A percentile compares a stretch with the other conserved stretches of the same genome.
Evolutionary conservation across 768 basidiomycete genomes (phyloP).

Genomic region (Rhodotorula toruloides): DNA sequence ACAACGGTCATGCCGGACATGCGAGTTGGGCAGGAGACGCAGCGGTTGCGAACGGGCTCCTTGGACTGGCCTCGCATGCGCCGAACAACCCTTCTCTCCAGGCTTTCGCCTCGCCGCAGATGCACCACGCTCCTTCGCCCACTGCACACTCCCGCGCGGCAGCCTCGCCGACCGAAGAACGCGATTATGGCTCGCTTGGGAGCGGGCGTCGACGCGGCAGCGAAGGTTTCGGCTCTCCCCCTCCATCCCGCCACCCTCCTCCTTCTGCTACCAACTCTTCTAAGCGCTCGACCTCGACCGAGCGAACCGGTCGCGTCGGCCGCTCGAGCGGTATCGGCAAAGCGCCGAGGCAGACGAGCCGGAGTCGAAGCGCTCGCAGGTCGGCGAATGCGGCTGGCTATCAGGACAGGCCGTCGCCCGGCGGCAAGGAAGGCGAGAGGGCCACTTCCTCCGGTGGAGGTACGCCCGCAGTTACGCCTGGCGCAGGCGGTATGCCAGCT

Average conservation of each 20-base stretch:
- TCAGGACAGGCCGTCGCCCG: conserved; percentile 12
- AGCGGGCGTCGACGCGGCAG: too few relatives aligned
- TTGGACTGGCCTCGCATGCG: not conserved
- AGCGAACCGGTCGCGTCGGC: conserved; percentile 2
- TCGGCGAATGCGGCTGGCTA: not conserved
- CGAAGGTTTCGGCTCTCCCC: not conserved
- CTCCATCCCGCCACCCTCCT: not conserved
- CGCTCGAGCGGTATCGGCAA: conserved; percentile 11
- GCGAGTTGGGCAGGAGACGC: not conserved
- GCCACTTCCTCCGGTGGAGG: too few relatives aligned
- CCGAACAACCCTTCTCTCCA: not conserved
- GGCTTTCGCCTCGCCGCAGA: not conserved
- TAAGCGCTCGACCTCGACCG: not conserved
- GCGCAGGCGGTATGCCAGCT: not conserved
- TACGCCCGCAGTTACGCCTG: not conserved
- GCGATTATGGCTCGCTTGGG: too few relatives aligned
- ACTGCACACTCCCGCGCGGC: too few relatives aligned
- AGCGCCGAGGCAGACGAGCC: conserved; percentile 21
- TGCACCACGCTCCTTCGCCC: not conserved
- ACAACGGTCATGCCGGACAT: not conserved
- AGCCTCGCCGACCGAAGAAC: too few relatives aligned
- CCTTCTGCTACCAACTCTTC: not conserved
- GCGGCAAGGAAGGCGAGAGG: not conserved
- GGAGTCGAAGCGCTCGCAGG: conserved; percentile 7
- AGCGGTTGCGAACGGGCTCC: conserved; percentile 15